Evolutionary conservation across 768 basidiomycete species (phyloP).

Genomic region (Harrya chromipes): DNA sequence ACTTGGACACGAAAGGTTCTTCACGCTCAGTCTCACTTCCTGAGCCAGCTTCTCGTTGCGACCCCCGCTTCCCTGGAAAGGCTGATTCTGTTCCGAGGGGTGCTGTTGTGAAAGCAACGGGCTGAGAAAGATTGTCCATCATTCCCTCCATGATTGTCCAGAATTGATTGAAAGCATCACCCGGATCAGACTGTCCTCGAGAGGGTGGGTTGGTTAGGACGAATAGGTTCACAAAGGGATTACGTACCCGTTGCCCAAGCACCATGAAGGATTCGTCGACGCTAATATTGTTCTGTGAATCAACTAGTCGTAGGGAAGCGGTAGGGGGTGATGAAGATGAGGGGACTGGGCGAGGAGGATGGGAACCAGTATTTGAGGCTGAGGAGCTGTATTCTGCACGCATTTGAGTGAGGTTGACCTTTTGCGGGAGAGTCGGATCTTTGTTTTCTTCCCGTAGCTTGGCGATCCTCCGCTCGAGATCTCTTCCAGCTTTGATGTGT

Average conservation of each 20-base stretch:
- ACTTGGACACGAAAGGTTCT: conserved; percentile 55
- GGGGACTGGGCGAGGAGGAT: conserved; percentile 32
- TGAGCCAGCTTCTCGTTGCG: conserved; percentile 48
- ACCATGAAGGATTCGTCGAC: conserved; percentile 91
- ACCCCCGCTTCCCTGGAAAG: conserved; percentile 21
- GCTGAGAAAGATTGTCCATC: conserved; percentile 81
- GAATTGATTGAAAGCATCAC: conserved; percentile 85
- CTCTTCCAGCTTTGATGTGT: conserved; percentile 66
- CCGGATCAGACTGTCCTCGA: conserved; percentile 62
- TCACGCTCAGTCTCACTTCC: conserved; percentile 70
- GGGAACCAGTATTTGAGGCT: conserved; percentile 11
- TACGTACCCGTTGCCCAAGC: conserved; percentile 66
- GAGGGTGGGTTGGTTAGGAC: conserved; percentile 3
- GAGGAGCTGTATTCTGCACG: conserved; percentile 25
- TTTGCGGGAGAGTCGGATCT: conserved; percentile 73
- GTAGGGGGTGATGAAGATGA: conserved; percentile 47
- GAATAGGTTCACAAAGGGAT: not conserved
- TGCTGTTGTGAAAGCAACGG: conserved; percentile 75
- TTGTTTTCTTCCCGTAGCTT: conserved; percentile 74
- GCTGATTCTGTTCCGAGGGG: conserved; percentile 52
- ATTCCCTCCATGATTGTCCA: conserved; percentile 88
- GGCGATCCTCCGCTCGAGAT: conserved; percentile 66
- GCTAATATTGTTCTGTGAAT: conserved; percentile 48
- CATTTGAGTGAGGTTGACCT: conserved; percentile 29
- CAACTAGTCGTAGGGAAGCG: conserved; percentile 34